Evolutionary conservation across 768 basidiomycete genomes (phyloP), one percentile per base, ranked within the genome.

Genomic region (Cystobasidiopsis lactophilus): DNA sequence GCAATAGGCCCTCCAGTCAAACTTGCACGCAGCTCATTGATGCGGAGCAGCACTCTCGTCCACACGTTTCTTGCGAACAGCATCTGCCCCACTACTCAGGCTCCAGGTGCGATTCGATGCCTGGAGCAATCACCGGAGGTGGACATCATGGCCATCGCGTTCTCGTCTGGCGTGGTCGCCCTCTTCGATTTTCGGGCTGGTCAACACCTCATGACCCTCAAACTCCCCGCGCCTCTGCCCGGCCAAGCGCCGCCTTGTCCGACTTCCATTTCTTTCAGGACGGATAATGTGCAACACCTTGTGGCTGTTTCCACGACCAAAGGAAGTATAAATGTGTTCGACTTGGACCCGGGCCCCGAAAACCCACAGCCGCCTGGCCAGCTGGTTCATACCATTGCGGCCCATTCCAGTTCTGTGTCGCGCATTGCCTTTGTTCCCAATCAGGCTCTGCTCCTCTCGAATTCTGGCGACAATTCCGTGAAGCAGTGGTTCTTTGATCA

Each of bases 401-500:
- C 27, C 88, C 93, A 98, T 61, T 85, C 93, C 55, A 78, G 81
- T 18, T 74, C 78, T 1, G 75, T 96, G 24, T 78, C 77, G 40
- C 74, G 81, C 1, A 65, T 91, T 4, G 79, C 91, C 63, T 98
- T 89, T 86, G 75, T 95, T 5, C 78, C 85, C 2, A 82, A 88
- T 3, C 91, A 98, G 63, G 85, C 88, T 7, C 68, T 98, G 13
- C 69, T 98, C 44, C 73, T 96, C 55, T 88, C 78, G 31, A 84
- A 83, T 2, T 83, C 86, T 21, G 82, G 81, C 57, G 93, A 96
- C 63, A 98, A 98, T 65, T 83, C 85, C 60, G 38, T 51, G 18
- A 62, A 95, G 89, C 89, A 98, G 88, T 96, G 91, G 89, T 64
- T 91, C 21, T 89, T 91, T 60, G 93, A 96, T 62, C 83, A 88